Base-by-base conservation (phyloP, 305 asterid genomes). In the Fraxinus baroniana region DNA sequence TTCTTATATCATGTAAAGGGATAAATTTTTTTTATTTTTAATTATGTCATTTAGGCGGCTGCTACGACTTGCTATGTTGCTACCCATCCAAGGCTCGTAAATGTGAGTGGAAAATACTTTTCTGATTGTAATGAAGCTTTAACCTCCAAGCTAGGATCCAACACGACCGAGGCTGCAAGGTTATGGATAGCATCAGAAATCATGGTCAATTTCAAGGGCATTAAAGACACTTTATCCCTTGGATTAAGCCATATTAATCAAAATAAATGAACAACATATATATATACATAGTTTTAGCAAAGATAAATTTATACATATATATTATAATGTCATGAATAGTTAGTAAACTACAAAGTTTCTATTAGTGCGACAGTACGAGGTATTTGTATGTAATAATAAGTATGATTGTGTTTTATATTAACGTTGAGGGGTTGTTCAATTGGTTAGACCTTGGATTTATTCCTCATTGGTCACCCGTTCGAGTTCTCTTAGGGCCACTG, bases 21-120 rank as follows among this genome's bases (percentile, higher is more conserved):
- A 39, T 9, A 39, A 39, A 8, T 39, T 39, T 39, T 7, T 39
- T 39, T 39, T n/a, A 39, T 39, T 39, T 39, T 39, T 8, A 39
- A 39, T 39, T 39, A 39, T 39, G 13, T 39, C 13, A 39, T 39
- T 39, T 39, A 39, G 99, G 99, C 98, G 32, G 99, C 99, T 80
- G 97, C 98, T 0, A 95, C 99, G 2, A 94, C 95, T 36, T 95
- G 99, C 82, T 95, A 94, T 70, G 97, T 93, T 4, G 97, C 98
- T 5, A 95, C 97, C 18, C 82, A 92, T 84, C 97, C 96, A 0
- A 88, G 91, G 30, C 80, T 94, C 33, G 86, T 7, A 52, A 86
- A 89, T 55, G 90, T 89, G 39, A 91, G 87, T 4, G 98, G 99
- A 13, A 93, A 91, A 84, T 95, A 94, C 81, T 95, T 81, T 78